Evolutionary conservation across 148 eudicot species (phyloP).

Genomic region (Rhododendron molle): DNA sequence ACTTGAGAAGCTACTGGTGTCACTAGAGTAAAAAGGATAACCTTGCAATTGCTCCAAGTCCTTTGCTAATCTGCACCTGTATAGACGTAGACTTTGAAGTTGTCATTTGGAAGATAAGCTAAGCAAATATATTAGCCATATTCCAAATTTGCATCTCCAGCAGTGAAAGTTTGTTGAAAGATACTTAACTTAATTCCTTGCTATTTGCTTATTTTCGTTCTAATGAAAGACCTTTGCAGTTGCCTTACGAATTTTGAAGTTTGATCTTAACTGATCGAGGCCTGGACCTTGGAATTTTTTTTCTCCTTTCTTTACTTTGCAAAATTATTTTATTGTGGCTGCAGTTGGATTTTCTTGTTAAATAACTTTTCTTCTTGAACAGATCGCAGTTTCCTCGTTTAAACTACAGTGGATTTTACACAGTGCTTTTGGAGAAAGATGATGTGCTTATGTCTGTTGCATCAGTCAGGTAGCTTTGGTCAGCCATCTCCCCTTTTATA

Average conservation of each 20-base stretch:
- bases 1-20: neutral
- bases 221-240: neutral
- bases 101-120: neutral
- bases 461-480: constrained; percentile 58
- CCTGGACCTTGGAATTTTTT: neutral
- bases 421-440: constrained; percentile 79
- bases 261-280: neutral
- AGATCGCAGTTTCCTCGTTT: constrained; percentile 85
- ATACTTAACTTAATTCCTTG: neutral
- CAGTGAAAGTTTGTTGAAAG: neutral
- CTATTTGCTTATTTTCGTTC: neutral
- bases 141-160: neutral
- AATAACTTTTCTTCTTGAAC: neutral
- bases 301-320: neutral
- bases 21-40: neutral
- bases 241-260: neutral
- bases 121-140: neutral
- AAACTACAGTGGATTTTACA: constrained; percentile 77
- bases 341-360: neutral
- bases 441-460: constrained; percentile 73
- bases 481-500: neutral
- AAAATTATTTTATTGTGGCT: neutral
- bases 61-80: neutral
- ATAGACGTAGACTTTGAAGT: neutral
- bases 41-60: neutral